Evolutionary conservation across 306 rosid species (phyloP).

Genomic region (Leucaena leucocephala): DNA sequence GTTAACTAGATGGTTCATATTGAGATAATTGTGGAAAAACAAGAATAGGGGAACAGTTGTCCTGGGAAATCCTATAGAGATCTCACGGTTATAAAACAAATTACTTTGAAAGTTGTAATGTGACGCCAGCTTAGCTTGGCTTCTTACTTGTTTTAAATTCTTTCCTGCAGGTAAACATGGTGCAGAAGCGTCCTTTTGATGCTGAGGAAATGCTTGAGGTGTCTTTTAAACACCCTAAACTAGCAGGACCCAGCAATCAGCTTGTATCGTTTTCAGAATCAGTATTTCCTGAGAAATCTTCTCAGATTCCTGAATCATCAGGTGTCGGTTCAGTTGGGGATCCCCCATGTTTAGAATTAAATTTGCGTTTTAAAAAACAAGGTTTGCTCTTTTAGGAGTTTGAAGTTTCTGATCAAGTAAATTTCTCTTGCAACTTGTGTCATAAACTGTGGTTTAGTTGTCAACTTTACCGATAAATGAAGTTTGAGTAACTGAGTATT

Average conservation of each 20-base stretch:
- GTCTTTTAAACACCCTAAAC: constrained; percentile 74
- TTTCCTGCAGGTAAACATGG: constrained; percentile 66
- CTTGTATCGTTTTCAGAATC: constrained; percentile 74
- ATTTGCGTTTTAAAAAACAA: constrained; percentile 1
- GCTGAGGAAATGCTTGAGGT: constrained; percentile 64
- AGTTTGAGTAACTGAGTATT: neutral
- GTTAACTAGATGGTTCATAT: neutral
- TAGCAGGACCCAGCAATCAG: constrained; percentile 51
- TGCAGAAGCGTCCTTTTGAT: constrained; percentile 82
- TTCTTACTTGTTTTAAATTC: constrained; percentile 19
- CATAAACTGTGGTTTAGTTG: neutral
- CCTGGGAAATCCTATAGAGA: neutral
- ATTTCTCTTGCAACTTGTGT: constrained; percentile 16
- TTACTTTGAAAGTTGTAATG: neutral
- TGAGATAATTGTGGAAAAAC: neutral
- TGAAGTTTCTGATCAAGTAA: constrained; percentile 21
- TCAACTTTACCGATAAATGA: neutral
- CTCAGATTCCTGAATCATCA: constrained; percentile 45
- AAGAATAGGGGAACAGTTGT: neutral
- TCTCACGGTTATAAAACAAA: neutral
- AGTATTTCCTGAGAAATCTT: constrained; percentile 55
- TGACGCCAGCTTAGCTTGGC: constrained; percentile 2
- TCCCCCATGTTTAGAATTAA: constrained; percentile 2
- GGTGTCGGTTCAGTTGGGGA: constrained; percentile 56
- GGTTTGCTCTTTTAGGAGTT: neutral